These are phyloP conservation scores for Trichopus zeylanicus DNA, from an alignment of 116 monocot species.

Conservation along the genomic window DNA sequence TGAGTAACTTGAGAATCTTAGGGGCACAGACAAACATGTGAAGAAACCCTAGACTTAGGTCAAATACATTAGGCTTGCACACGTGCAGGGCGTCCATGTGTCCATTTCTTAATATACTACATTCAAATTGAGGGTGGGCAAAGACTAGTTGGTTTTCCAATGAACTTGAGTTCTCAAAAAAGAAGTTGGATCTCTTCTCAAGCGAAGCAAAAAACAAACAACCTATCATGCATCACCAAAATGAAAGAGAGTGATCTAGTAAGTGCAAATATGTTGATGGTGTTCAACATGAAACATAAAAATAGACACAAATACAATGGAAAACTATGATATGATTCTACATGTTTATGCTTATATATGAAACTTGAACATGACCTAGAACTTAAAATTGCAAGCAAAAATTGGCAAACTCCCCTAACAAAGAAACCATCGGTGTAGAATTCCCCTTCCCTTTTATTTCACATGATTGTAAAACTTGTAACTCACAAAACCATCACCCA, in stretches of 20 bases:
- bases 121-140: background rate
- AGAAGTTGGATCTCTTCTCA: background rate
- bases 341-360: background rate
- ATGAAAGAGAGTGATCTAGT: background rate
- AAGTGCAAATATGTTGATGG: background rate
- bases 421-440: background rate
- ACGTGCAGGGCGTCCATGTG: slow-evolving; percentile 11
- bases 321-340: background rate
- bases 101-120: background rate
- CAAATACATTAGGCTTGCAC: background rate
- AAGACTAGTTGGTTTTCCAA: background rate
- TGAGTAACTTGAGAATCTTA: slow-evolving; percentile 10
- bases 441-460: background rate
- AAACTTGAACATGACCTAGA: background rate
- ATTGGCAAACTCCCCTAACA: background rate
- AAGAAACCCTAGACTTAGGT: slow-evolving; percentile 18
- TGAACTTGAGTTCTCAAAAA: background rate
- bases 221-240: too few species aligned
- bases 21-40: slow-evolving; percentile 23
- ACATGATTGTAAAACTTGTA: background rate
- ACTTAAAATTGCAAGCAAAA: background rate
- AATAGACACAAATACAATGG: background rate
- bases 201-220: too few species aligned
- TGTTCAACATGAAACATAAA: background rate
- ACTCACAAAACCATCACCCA: slow-evolving; percentile 13